A percentile compares a stretch with the other conserved stretches of the same genome.
Evolutionary conservation across 2,329 filamentous ascomycete species (phyloP).

Genomic region (Talaromyces marneffei): DNA sequence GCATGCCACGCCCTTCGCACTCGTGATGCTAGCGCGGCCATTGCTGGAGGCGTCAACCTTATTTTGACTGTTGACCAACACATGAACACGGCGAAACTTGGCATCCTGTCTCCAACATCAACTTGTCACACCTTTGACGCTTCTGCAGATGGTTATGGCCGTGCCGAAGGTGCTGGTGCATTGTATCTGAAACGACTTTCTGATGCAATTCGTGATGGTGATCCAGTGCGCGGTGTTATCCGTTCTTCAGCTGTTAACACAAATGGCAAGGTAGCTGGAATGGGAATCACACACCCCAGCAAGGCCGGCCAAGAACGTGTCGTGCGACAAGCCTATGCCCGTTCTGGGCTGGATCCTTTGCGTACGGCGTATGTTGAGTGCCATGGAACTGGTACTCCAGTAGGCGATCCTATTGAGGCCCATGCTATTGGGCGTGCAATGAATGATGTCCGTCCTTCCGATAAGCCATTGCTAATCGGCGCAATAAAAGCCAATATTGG

Average conservation of each 20-base stretch:
- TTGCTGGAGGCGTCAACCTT: constrained; percentile 20
- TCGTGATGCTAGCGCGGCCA: constrained; percentile 23
- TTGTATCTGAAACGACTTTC: constrained; percentile 47
- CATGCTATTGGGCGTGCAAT: constrained; percentile 7
- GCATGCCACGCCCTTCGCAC: constrained; percentile 26
- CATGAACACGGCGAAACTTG: constrained; percentile 14
- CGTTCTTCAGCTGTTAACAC: constrained; percentile 9
- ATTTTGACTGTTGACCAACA: constrained; percentile 28
- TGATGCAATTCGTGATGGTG: constrained; percentile 41
- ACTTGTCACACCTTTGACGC: constrained; percentile 46
- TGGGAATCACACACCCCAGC: constrained; percentile 22
- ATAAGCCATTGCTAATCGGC: constrained; percentile 20
- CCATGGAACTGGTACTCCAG: constrained; percentile 35
- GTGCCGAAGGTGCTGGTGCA: constrained; percentile 46
- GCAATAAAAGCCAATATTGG: constrained; percentile 30
- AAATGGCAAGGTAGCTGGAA: neutral
- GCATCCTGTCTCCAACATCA: constrained; percentile 49
- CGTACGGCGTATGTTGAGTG: constrained; percentile 22
- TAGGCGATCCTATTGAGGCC: constrained; percentile 21
- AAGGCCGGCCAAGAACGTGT: constrained; percentile 33
- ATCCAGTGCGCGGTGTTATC: constrained; percentile 36
- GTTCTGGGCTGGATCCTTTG: constrained; percentile 20
- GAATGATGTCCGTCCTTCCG: neutral
- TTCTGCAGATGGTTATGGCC: constrained; percentile 44
- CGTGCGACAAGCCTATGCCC: constrained; percentile 32